Percentiles rank a stretch among this genome's conserved stretches.
Evolutionary conservation across 2,329 filamentous ascomycete species (phyloP).

Genomic region (Passalora sequoiae): DNA sequence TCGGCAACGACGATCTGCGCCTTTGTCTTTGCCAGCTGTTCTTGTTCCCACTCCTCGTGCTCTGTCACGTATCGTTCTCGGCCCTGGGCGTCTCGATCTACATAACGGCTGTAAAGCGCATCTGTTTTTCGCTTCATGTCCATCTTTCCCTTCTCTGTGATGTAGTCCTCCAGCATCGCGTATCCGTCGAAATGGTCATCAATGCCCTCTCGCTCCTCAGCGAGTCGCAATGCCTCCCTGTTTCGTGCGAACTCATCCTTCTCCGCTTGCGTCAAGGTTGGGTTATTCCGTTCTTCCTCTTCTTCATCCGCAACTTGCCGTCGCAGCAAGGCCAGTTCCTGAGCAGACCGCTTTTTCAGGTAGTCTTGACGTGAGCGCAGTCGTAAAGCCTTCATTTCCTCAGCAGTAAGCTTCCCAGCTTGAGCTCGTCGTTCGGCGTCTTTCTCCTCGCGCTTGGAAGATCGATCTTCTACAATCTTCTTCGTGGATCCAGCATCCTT

Average conservation of each 20-base stretch:
- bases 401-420: conserved; percentile 59
- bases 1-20: conserved; percentile 74
- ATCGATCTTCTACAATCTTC: conserved; percentile 59
- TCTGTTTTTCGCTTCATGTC: conserved; percentile 83
- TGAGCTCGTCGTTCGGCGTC: conserved; percentile 56
- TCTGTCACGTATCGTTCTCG: conserved; percentile 88
- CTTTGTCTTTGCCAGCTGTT: conserved; percentile 82
- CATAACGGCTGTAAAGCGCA: conserved; percentile 82
- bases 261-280: conserved; percentile 68
- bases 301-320: conserved; percentile 88
- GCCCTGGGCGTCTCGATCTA: conserved; percentile 80
- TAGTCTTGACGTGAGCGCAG: conserved; percentile 87
- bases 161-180: conserved; percentile 88
- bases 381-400: conserved; percentile 74
- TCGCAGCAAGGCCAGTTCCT: conserved; percentile 77
- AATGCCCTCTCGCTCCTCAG: conserved; percentile 73
- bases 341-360: conserved; percentile 82
- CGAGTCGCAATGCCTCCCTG: conserved; percentile 56
- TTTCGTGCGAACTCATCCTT: conserved; percentile 87
- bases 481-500: conserved; percentile 68
- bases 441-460: conserved; percentile 40
- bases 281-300: conserved; percentile 67
- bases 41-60: conserved; percentile 91
- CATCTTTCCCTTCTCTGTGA: conserved; percentile 87
- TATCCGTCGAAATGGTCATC: conserved; percentile 93